phyloP scores from a whole-genome alignment of 1,284 basidiomycete species.

The Trichosporon ovoides region DNA sequence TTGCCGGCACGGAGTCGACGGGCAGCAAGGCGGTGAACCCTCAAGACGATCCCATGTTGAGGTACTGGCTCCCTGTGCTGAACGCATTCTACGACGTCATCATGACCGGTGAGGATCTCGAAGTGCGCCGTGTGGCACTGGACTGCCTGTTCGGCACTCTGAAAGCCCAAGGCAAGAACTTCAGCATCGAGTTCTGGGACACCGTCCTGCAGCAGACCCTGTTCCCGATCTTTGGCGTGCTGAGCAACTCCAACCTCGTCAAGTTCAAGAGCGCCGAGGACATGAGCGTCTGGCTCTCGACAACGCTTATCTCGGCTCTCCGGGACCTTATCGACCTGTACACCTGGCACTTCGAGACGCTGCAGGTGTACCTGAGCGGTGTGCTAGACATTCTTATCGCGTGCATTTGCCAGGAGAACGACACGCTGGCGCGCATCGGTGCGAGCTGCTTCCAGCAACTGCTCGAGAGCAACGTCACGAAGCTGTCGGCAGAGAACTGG shows the following conservation, averaged over 20 bases:
- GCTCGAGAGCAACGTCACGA: slow-evolving; percentile 86
- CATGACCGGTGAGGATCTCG: slow-evolving; percentile 99
- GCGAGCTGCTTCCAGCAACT: slow-evolving; percentile 97
- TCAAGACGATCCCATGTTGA: slow-evolving; percentile 78
- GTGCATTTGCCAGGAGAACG: slow-evolving; percentile 99
- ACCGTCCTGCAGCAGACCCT: slow-evolving; percentile 93
- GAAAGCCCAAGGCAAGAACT: slow-evolving; percentile 81
- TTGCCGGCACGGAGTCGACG: slow-evolving; percentile 13
- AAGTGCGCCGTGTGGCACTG: slow-evolving; percentile 90
- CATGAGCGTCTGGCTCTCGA: slow-evolving; percentile 99
- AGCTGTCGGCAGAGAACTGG: slow-evolving; percentile 81
- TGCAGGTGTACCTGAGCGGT: slow-evolving; percentile 86
- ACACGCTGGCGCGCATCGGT: slow-evolving; percentile 94
- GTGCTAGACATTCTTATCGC: slow-evolving; percentile 88
- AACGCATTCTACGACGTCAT: slow-evolving; percentile 99
- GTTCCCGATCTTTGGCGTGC: slow-evolving; percentile 97
- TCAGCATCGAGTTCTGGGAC: slow-evolving; percentile 94
- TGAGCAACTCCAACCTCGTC: slow-evolving; percentile 63
- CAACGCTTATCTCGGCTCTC: slow-evolving; percentile 97
- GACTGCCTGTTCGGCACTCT: slow-evolving; percentile 93
- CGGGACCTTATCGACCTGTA: slow-evolving; percentile 94
- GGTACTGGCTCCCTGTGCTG: slow-evolving; percentile 93
- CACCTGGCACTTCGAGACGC: slow-evolving; percentile 88
- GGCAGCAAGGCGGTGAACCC: slow-evolving; percentile 15
- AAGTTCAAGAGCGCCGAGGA: slow-evolving; percentile 95